Percentiles rank a stretch among this genome's conserved stretches.
These are phyloP conservation scores for Incumbomyces delicatus DNA, from an alignment of 2,329 filamentous ascomycete species.

Conservation along the genomic window DNA sequence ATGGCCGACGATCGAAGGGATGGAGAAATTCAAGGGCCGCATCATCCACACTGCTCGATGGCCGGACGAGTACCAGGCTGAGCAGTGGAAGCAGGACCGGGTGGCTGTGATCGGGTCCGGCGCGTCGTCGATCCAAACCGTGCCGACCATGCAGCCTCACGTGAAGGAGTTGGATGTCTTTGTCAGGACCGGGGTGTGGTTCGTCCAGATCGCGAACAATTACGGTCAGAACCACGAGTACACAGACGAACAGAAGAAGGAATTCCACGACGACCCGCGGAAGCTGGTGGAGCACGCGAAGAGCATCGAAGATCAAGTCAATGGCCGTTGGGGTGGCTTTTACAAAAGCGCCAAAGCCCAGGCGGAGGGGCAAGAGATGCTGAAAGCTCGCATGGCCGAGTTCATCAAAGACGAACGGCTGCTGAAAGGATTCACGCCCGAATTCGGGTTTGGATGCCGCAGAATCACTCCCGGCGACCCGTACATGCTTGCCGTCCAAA, in stretches of 20 bases:
- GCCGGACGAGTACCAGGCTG: constrained; percentile 35
- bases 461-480: constrained; percentile 42
- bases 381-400: constrained; percentile 38
- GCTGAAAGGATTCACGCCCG: constrained; percentile 38
- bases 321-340: constrained; percentile 39
- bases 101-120: constrained; percentile 22
- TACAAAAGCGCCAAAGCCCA: constrained; percentile 36
- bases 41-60: constrained; percentile 27
- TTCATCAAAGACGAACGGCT: constrained; percentile 43
- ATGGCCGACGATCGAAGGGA: constrained; percentile 25
- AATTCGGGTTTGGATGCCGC: constrained; percentile 37
- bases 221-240: constrained; percentile 38
- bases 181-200: constrained; percentile 28
- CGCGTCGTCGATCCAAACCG: constrained; percentile 20
- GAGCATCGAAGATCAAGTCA: constrained; percentile 33
- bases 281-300: constrained; percentile 36
- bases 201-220: constrained; percentile 37
- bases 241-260: constrained; percentile 31
- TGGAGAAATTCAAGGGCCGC: constrained; percentile 21
- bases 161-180: constrained; percentile 39
- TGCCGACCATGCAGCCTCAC: constrained; percentile 33
- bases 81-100: constrained; percentile 20
- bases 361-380: constrained; percentile 27
- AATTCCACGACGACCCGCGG: constrained; percentile 29
- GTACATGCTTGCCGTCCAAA: constrained; percentile 42